These are phyloP conservation scores for Aspergillus jensenii DNA, from an alignment of 2,329 filamentous ascomycete genomes.

Conservation along the genomic window DNA sequence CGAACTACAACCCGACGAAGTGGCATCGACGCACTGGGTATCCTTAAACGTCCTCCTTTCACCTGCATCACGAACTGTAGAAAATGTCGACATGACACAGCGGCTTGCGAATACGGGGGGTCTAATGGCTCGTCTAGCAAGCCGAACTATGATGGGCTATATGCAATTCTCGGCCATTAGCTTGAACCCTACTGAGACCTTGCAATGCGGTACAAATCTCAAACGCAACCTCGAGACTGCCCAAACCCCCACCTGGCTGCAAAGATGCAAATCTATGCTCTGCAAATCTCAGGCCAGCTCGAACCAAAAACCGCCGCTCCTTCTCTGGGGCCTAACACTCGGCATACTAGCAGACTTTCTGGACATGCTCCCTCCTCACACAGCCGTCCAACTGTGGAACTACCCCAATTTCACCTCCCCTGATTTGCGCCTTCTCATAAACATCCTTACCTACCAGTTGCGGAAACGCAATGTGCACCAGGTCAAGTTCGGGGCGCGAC, in stretches of 20 bases:
- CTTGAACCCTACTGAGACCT: conserved; percentile 61
- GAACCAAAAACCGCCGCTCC: conserved; percentile 47
- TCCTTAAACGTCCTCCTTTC: conserved; percentile 62
- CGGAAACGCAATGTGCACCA: conserved; percentile 50
- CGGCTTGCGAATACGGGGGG: conserved; percentile 59
- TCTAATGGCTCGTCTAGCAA: conserved; percentile 53
- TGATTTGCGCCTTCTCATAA: conserved; percentile 61
- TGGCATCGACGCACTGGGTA: conserved; percentile 69
- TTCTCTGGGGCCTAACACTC: conserved; percentile 69
- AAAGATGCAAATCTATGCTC: conserved; percentile 29
- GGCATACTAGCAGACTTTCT: conserved; percentile 68
- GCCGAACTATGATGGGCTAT: conserved; percentile 59
- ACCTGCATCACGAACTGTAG: conserved; percentile 59
- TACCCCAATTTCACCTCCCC: conserved; percentile 67
- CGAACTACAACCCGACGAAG: conserved; percentile 66
- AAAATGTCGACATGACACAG: conserved; percentile 64
- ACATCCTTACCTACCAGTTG: conserved; percentile 59
- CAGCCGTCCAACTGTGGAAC: conserved; percentile 62
- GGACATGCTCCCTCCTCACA: conserved; percentile 64
- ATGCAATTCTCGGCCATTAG: conserved; percentile 69
- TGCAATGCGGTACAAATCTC: conserved; percentile 56
- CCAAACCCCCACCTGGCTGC: conserved; percentile 22
- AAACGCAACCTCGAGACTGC: conserved; percentile 48
- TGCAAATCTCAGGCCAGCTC: conserved; percentile 29
- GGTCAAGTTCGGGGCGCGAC: conserved; percentile 31